Percentiles rank a stretch among this genome's conserved stretches.
phyloP scores from a whole-genome alignment of 495 filamentous ascomycete genomes.

The Penicillium crystallinum region DNA sequence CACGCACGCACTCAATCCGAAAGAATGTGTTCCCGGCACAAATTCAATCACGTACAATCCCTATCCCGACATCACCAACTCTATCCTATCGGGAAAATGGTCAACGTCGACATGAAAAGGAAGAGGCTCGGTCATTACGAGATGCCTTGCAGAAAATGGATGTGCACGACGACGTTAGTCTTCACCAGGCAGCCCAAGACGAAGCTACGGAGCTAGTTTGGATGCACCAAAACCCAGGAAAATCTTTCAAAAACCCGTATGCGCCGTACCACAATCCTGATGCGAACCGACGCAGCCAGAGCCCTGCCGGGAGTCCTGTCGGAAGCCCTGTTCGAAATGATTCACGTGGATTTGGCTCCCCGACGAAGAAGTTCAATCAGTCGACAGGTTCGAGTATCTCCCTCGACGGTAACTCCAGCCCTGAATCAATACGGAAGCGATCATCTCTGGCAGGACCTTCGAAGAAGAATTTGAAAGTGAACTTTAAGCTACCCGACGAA shows the following conservation, averaged over 20 bases:
- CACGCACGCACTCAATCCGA: slow-evolving; percentile 29
- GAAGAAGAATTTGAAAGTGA: slow-evolving; percentile 38
- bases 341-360: slow-evolving; percentile 36
- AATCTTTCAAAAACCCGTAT: slow-evolving; percentile 49
- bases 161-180: slow-evolving; percentile 58
- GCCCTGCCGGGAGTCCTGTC: slow-evolving; percentile 49
- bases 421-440: slow-evolving; percentile 14
- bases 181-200: slow-evolving; percentile 73
- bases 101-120: slow-evolving; percentile 79
- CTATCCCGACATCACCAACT: slow-evolving; percentile 38
- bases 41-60: slow-evolving; percentile 20
- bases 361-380: slow-evolving; percentile 15
- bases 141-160: slow-evolving; percentile 80
- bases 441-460: slow-evolving; percentile 20
- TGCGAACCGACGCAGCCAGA: slow-evolving; percentile 17
- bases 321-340: slow-evolving; percentile 41
- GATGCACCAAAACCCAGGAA: slow-evolving; percentile 67
- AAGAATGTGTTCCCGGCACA: slow-evolving; percentile 42
- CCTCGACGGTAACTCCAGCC: slow-evolving; percentile 24
- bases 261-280: slow-evolving; percentile 55
- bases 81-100: slow-evolving; percentile 73
- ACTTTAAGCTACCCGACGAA: slow-evolving; percentile 37
- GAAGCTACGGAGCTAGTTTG: slow-evolving; percentile 86
- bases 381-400: slow-evolving; percentile 18
- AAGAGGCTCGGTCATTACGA: slow-evolving; percentile 71